Percentiles rank a stretch among this genome's conserved stretches.
These are phyloP conservation scores for Schwanniomyces yamadae DNA, from an alignment of 805 yeast species.

Conservation along the genomic window DNA sequence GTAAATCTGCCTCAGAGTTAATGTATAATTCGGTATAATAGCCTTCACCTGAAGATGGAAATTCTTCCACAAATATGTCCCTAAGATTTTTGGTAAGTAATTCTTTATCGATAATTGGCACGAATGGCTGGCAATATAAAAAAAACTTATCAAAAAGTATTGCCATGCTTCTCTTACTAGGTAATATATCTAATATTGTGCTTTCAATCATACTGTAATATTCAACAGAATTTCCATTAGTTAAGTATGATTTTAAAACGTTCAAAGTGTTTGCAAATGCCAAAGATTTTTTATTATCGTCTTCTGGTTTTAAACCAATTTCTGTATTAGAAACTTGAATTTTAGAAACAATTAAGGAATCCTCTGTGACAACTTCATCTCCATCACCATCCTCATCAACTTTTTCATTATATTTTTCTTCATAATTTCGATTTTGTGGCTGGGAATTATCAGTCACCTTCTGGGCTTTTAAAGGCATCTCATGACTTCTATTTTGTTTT, in stretches of 20 bases:
- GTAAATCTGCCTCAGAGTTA: slow-evolving; percentile 30
- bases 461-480: background rate
- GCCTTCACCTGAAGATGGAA: slow-evolving; percentile 17
- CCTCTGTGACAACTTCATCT: slow-evolving; percentile 30
- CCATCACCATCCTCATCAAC: slow-evolving; percentile 12
- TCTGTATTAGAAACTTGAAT: slow-evolving; percentile 15
- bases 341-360: slow-evolving; percentile 27
- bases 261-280: background rate
- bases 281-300: no score
- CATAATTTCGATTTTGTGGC: background rate
- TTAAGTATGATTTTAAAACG: slow-evolving; percentile 15
- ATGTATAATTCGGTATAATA: slow-evolving; percentile 22
- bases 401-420: slow-evolving; percentile 3
- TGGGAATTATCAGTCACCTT: background rate
- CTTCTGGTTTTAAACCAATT: slow-evolving; percentile 1
- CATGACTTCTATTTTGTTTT: background rate
- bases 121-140: slow-evolving; percentile 39
- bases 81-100: slow-evolving; percentile 25
- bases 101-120: slow-evolving; percentile 34
- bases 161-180: slow-evolving; percentile 22
- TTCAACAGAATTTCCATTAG: slow-evolving; percentile 18
- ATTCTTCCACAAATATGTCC: slow-evolving; percentile 20
- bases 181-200: slow-evolving; percentile 30
- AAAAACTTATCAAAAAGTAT: slow-evolving; percentile 32
- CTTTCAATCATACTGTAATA: slow-evolving; percentile 28